Base-by-base conservation (phyloP, 345 rosid species). In the Capsella bursapastoris region DNA sequence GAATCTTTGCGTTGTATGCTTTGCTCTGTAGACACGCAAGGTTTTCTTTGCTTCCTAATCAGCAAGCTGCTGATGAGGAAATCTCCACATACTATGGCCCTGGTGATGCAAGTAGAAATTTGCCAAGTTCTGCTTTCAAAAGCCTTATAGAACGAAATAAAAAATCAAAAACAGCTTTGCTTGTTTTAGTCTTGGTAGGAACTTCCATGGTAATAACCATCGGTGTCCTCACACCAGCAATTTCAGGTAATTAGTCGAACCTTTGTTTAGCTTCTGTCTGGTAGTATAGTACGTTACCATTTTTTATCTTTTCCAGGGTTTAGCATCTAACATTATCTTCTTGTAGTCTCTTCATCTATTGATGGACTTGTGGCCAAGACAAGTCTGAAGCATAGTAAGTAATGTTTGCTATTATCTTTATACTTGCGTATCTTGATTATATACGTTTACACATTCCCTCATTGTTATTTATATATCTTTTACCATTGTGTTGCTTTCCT, bases 11-110 rank as follows among this genome's bases (percentile, higher is more conserved):
- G 60, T 71, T 95, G 76, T 95, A 95, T 60, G 85, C 98, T 35
- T 86, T 92, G 62, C 90, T 92, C 61, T 92, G 97, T 37, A 80
- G 98, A 75, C 90, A 89, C 44, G 92, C 89, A 9, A 92, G 88
- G 69, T 76, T 92, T 70, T 79, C 91, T 60, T 83, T 95, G 87
- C 94, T 90, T 79, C 98, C 97, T 8, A 95, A 92, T 78, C 87
- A 88, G 68, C 99, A 95, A 79, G 88, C 92, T 2, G 92, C 91
- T 2, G 99, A 95, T 61, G 98, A 92, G 84, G 99, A 92, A 81
- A 86, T 92, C 71, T 87, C 98, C 12, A 80, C 86, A 1, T 95
- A 92, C 86, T 83, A 87, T 35, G 79, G 77, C 8, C 81, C 80
- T 10, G 83, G 84, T 29, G 77, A 85, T 50, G 68, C 87, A 2